Base-by-base conservation (phyloP, 805 yeast species). In the Barnettozyma californica region DNA sequence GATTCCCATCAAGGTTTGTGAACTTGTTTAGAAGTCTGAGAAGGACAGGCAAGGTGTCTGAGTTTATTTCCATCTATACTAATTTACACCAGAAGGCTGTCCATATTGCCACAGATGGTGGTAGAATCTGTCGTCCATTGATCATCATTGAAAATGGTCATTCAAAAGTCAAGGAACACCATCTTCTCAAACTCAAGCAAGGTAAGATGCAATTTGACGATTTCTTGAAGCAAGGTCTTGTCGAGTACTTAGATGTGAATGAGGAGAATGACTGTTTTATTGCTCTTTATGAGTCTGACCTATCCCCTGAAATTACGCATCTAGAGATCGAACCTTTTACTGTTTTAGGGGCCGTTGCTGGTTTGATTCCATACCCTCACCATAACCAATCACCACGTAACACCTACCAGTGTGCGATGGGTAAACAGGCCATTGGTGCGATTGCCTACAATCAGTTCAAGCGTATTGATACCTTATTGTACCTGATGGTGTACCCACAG, bases 361-460 rank as follows among this genome's bases (percentile, higher is more conserved):
- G 96, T 25, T 74, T 87, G 58, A 87, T 87, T 73, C 96, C 96
- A 18, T 87, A 88, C 62, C 96, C 96, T 41, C 95, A 87, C 63
- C 96, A 87, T 65, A 87, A 87, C 69, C 96, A 87, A 69, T 86
- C 95, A 5, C 96, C 96, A 40, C 81, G 96, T 75, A 87, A 87
- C 68, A 87, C 95, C 5, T 87, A 87, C 69, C 96, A 87, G 68
- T 87, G 95, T 76, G 96, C 95, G 64, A 87, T 87, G 96, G 96
- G 96, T 81, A 89, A 89, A 70, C 99, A 94, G 72, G 99, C 99
- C n/a, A 92, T 94, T 68, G 99, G 99, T 58, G 98, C 98, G 2
- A 94, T 94, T 68, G 97, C 95, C 10, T 94, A 94, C 66, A 94
- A 94, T 67, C 99, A 94, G 69, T 87, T 94, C 71, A 80, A 89